Base-by-base conservation (phyloP, 2,329 filamentous ascomycete genomes). In the Ophiobolus disseminans region DNA sequence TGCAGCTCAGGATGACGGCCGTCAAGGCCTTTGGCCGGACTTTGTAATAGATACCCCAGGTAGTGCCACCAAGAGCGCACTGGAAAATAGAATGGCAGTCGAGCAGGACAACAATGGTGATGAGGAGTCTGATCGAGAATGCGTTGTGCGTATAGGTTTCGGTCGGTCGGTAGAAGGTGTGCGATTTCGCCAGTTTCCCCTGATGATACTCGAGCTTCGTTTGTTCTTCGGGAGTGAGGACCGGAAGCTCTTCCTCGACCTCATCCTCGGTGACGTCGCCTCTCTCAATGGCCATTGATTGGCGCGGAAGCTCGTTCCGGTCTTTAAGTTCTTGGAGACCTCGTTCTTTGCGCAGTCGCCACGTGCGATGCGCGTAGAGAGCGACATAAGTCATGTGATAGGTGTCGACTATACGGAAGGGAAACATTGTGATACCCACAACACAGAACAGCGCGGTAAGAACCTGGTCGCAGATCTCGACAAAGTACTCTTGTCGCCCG, bases 111-210 rank as follows among this genome's bases (percentile, higher is more conserved):
- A 93, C 85, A 50, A 93, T 86, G 48, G 88, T 84, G 32, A 94
- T 82, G 31, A 94, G 84, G 3, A 91, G 79, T 23, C 82, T 80
- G 1, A 92, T 76, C 0, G 90, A 90, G 54, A 95, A 95, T 0
- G 90, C 87, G 65, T 84, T 80, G 68, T 95, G 90, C 0, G 90
- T 95, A n/a, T 83, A 79, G 0, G 90, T 95, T 71, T 95, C 90
- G 71, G 94, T 88, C 0, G 90, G 90, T 60, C 91, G 91, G 78
- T 94, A 95, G 73, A 93, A 95, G 5, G 88, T 91, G 69, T 95
- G 90, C 0, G 88, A 91, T 58, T 87, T 89, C 55, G 88, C 80
- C 58, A 94, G 87, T 64, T 92, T 93, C 60, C 79, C 81, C 64
- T 92, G 88, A 63, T 95, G 90, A 66, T 94, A 85, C 37, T 86